Percentiles rank a stretch among this genome's conserved stretches.
These are phyloP conservation scores for Fomes fomentarius DNA, from an alignment of 1,284 basidiomycete species.

Conservation along the genomic window DNA sequence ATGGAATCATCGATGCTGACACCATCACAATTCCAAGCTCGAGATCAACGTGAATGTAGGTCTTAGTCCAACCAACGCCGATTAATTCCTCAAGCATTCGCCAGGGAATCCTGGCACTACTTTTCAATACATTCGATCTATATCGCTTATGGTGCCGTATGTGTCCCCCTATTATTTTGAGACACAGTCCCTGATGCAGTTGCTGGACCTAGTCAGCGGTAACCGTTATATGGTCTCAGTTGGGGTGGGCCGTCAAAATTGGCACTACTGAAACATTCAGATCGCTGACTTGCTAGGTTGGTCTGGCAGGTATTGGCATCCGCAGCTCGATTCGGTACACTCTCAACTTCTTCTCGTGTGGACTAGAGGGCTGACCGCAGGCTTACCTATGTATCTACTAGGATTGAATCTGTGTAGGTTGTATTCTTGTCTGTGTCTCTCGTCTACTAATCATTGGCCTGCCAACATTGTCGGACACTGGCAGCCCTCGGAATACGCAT, in stretches of 20 bases:
- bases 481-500: conserved; percentile 1
- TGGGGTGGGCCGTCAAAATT: not conserved
- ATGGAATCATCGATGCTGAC: no score
- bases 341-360: no score
- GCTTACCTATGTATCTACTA: no score
- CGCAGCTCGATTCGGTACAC: conserved; percentile 4
- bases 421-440: no score
- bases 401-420: not conserved
- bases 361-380: no score
- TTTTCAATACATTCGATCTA: conserved; percentile 1
- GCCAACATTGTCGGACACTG: no score
- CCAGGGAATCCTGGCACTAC: not conserved
- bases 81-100: not conserved
- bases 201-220: not conserved
- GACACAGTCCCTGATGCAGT: no score
- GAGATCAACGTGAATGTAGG: not conserved
- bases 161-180: not conserved
- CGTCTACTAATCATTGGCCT: no score
- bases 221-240: not conserved
- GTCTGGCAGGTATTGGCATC: not conserved
- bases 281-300: no score
- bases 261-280: no score
- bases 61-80: no score
- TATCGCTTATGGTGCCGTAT: not conserved
- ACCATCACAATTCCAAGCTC: not conserved